Base-by-base conservation (phyloP, 2,329 filamentous ascomycete species). In the Cryoendolithus antarcticus region DNA sequence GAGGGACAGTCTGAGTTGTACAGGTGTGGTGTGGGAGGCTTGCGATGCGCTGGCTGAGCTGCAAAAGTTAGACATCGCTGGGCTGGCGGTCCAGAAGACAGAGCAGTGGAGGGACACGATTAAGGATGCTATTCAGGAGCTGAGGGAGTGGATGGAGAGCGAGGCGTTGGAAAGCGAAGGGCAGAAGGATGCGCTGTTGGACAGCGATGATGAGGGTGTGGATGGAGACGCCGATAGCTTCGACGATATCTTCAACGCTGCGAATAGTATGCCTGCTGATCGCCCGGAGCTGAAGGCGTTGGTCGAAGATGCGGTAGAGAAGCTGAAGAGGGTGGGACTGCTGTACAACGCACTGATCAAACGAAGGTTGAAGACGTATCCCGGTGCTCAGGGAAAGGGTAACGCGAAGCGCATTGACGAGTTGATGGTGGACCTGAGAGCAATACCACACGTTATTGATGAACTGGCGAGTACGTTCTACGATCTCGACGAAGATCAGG, bases 131-230 rank as follows among this genome's bases (percentile, higher is more conserved):
- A 74, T 93, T 49, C 75, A 83, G 45, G 89, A 95, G 62, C 60
- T 95, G 47, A 84, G 86, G 56, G 85, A 89, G 51, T 95, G 88
- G 86, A 77, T 80, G 15, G 73, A 75, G 3, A 75, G 76, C 1
- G 77, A 76, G 1, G 66, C 72, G 9, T 59, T 71, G 0, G 68
- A 65, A 4, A 48, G 44, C 6, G 56, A 63, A 4, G 58, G 55
- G 0, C 47, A 50, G 1, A 53, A 50, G 4, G 58, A 59, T 29
- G 61, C 53, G 3, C 52, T 62, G 2, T 47, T 57, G 0, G 61
- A 61, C 28, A 54, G 57, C 9, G 37, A 62, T 55, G 41, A 65
- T 59, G 59, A 61, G 30, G 57, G 53, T 6, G 58, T 61, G 2
- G 58, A 58, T 36, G 60, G 58, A 4, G 56, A 56, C 19, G 53